Percentiles rank a stretch among this genome's conserved stretches.
These are phyloP conservation scores for Ricinus communis DNA, from an alignment of 345 rosid species.

Conservation along the genomic window DNA sequence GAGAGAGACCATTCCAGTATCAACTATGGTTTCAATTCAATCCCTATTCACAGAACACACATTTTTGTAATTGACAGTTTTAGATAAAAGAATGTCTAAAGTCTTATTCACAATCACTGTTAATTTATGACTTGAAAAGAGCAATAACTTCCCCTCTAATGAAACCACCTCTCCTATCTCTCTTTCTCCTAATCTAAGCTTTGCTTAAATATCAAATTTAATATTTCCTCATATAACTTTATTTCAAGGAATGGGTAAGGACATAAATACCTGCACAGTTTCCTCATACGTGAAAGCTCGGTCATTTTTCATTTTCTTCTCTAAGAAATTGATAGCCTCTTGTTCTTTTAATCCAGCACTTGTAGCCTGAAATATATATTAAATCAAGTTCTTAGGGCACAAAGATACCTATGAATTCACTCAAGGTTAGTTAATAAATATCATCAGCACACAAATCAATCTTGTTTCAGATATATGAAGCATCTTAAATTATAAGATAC, in stretches of 20 bases:
- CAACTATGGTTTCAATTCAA: no score
- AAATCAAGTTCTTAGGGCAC: background rate
- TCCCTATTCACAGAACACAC: no score
- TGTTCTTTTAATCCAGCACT: conserved; percentile 98
- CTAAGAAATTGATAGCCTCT: conserved; percentile 97
- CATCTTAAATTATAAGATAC: background rate
- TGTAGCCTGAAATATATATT: conserved; percentile 64
- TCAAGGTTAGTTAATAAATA: background rate
- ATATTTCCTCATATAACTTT: background rate
- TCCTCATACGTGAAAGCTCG: conserved; percentile 80
- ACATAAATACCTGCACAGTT: conserved; percentile 79
- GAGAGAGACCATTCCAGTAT: no score
- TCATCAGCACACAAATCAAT: background rate
- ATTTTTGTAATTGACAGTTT: background rate
- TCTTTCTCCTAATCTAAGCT: background rate
- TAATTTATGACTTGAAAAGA: background rate
- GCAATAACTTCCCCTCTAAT: background rate
- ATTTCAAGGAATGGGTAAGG: conserved; percentile 4
- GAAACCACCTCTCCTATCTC: background rate
- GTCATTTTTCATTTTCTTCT: conserved; percentile 97
- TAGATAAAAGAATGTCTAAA: background rate
- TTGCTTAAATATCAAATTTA: background rate
- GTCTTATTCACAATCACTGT: no score
- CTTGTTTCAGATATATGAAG: background rate
- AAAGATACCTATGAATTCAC: background rate